Evolutionary conservation across 176 grass and related monocot species (phyloP).

Genomic region (Triticum dicoccoides): DNA sequence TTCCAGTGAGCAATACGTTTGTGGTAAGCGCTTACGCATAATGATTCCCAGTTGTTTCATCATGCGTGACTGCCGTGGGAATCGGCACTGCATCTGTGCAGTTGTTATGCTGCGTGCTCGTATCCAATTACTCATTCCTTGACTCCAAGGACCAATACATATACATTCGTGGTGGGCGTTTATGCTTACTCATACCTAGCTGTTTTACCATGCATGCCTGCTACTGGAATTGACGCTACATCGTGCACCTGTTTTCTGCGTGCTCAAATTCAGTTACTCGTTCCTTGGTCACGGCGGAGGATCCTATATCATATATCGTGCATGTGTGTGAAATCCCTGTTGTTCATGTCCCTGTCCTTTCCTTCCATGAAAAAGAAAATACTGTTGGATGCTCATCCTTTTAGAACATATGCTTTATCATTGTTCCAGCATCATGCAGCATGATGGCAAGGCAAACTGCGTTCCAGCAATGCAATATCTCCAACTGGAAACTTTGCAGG

Average conservation of each 20-base stretch:
- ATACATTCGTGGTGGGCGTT: no score
- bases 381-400: neutral
- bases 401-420: neutral
- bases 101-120: neutral
- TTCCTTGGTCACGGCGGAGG: neutral
- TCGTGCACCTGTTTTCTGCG: no score
- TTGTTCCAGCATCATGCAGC: neutral
- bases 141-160: no score
- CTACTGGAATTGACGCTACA: no score
- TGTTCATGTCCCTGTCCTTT: neutral
- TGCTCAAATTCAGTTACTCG: no score
- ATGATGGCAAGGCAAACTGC: neutral
- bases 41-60: neutral
- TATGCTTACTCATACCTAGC: no score
- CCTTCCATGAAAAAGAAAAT: neutral
- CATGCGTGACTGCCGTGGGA: neutral
- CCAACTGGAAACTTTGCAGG: neutral
- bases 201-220: no score
- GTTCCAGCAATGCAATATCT: neutral
- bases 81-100: neutral
- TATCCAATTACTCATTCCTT: no score
- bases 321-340: neutral
- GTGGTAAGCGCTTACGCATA: slow-evolving; percentile 41
- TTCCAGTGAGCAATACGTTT: slow-evolving; percentile 43
- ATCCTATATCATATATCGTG: neutral